phyloP scores from a whole-genome alignment of 768 basidiomycete genomes.

The Suillus subluteus region DNA sequence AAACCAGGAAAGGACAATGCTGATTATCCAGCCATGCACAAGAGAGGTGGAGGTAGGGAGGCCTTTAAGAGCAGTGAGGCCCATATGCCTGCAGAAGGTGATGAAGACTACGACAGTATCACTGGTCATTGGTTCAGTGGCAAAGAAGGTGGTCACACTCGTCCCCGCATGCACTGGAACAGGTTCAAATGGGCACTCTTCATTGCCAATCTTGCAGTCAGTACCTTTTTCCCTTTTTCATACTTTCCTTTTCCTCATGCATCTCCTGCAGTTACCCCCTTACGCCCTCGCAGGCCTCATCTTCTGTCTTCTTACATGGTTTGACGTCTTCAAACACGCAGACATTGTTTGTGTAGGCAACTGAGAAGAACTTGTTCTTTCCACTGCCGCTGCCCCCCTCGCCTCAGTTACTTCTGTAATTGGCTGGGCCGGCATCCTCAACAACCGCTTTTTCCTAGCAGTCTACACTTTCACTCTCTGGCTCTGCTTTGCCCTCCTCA shows the following conservation, averaged over 20 bases:
- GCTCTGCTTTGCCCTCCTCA: conserved; percentile 71
- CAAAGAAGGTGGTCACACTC: conserved; percentile 41
- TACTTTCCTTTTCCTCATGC: neutral
- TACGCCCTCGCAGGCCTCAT: conserved; percentile 68
- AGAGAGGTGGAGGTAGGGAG: conserved; percentile 72
- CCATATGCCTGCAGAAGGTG: conserved; percentile 53
- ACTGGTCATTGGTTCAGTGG: conserved; percentile 42
- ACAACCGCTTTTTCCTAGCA: conserved; percentile 83
- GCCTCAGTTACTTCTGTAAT: conserved; percentile 68
- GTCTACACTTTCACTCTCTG: conserved; percentile 73
- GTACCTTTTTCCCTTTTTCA: neutral
- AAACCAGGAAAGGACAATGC: conserved; percentile 35
- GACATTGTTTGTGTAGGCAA: conserved; percentile 78
- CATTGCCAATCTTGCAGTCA: conserved; percentile 36
- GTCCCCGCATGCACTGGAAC: conserved; percentile 68
- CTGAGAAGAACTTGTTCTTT: conserved; percentile 65
- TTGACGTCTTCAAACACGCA: conserved; percentile 69
- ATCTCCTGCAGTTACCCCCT: conserved; percentile 47
- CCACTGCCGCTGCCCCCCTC: conserved; percentile 66
- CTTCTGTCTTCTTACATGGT: conserved; percentile 74
- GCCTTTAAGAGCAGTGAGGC: conserved; percentile 59
- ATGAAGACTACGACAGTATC: conserved; percentile 58
- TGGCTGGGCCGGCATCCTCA: conserved; percentile 82
- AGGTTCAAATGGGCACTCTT: conserved; percentile 85
- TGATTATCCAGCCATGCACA: conserved; percentile 42